Conservation (phyloP, 352 stramenopile species). For the Globisporangium orthogonon region DNA sequence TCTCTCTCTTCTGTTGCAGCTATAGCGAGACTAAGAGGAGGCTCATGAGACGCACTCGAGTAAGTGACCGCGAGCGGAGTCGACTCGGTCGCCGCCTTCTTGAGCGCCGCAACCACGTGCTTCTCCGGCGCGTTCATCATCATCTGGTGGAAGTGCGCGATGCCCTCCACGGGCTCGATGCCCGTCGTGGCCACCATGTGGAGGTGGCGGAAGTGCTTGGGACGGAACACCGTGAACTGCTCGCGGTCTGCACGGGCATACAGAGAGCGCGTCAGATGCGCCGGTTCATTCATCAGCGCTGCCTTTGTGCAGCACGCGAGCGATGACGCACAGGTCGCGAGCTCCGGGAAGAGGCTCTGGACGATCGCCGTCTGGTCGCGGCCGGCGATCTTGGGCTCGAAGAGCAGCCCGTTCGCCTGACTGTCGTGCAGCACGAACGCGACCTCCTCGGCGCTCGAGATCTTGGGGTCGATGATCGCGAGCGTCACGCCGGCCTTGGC, state of each 20-base stretch:
- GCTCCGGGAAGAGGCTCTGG: constrained; percentile 64
- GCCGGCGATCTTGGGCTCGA: constrained; percentile 75
- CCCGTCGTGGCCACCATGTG: constrained; percentile 84
- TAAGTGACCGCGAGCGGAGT: constrained; percentile 74
- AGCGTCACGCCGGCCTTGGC: constrained; percentile 80
- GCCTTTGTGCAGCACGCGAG: neutral
- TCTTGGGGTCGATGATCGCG: constrained; percentile 71
- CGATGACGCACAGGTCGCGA: constrained; percentile 52
- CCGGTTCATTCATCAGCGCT: no score
- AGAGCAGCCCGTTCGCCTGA: constrained; percentile 71
- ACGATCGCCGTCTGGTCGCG: constrained; percentile 74
- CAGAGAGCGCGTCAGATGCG: neutral
- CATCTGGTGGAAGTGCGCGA: constrained; percentile 75
- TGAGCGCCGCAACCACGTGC: constrained; percentile 45
- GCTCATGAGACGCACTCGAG: constrained; percentile 43
- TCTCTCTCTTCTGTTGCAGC: no score
- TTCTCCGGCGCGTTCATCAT: constrained; percentile 77
- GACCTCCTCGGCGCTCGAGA: constrained; percentile 68
- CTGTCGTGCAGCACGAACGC: constrained; percentile 79
- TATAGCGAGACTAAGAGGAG: no score
- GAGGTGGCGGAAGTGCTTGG: constrained; percentile 72
- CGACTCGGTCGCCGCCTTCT: constrained; percentile 58
- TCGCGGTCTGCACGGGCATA: constrained; percentile 34
- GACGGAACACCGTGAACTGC: constrained; percentile 57
- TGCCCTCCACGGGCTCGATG: constrained; percentile 60